These are phyloP conservation scores for Podospora pseudoanserina DNA, from an alignment of 495 filamentous ascomycete genomes.

Conservation along the genomic window DNA sequence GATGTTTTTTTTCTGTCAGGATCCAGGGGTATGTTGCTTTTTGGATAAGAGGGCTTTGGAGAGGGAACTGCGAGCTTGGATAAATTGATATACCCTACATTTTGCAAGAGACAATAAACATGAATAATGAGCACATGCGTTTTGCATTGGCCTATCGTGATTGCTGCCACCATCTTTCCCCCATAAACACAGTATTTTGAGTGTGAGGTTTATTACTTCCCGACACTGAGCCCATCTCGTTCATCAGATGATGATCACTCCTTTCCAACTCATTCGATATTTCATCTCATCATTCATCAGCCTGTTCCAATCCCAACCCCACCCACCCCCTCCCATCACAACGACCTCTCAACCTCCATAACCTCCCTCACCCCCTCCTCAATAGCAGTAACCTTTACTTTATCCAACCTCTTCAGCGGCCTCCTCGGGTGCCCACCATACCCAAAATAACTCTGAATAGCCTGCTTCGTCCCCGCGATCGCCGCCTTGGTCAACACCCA, in stretches of 20 bases:
- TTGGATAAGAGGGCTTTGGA: no score
- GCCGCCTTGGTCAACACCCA: constrained; percentile 85
- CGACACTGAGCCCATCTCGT: no score
- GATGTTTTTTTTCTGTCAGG: neutral
- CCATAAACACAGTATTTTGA: no score
- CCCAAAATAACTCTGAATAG: constrained; percentile 77
- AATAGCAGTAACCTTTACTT: constrained; percentile 59
- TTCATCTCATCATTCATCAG: neutral
- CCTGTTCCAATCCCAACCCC: neutral
- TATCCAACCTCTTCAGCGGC: constrained; percentile 65
- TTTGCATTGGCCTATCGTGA: no score
- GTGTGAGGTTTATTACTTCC: no score
- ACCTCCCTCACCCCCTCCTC: constrained; percentile 69
- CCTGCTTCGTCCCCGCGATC: constrained; percentile 81
- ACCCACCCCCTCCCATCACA: neutral
- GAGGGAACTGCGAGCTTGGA: no score
- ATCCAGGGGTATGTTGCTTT: neutral
- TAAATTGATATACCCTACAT: no score
- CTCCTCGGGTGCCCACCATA: constrained; percentile 77
- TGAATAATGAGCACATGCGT: no score
- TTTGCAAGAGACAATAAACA: no score
- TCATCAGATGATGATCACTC: no score
- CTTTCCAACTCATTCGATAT: neutral
- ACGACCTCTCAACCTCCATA: constrained; percentile 50
- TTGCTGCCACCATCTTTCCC: no score